Conservation (phyloP, 805 yeast genomes). For the Torulaspora maleeae region DNA sequence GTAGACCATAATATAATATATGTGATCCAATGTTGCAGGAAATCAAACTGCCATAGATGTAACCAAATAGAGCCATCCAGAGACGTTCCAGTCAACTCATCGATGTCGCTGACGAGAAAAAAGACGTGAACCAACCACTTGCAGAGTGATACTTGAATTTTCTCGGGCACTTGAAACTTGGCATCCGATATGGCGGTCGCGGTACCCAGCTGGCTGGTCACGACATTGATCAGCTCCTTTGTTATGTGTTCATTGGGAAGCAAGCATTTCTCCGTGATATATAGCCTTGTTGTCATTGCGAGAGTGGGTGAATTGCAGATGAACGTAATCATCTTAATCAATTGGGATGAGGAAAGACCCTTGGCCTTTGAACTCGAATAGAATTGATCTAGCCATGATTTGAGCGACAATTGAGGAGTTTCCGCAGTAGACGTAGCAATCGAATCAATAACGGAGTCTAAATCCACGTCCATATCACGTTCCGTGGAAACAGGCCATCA, state of each 20-base stretch:
- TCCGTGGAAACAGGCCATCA: background rate
- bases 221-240: slow-evolving; percentile 21
- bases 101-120: slow-evolving; percentile 23
- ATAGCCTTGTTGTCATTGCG: slow-evolving; percentile 18
- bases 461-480: slow-evolving; percentile 2
- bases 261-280: slow-evolving; percentile 27
- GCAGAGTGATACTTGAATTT: slow-evolving; percentile 29
- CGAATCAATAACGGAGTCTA: slow-evolving; percentile 7
- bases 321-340: slow-evolving; percentile 16
- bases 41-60: slow-evolving; percentile 37
- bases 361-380: slow-evolving; percentile 12
- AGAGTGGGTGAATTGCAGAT: slow-evolving; percentile 19
- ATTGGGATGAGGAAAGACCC: slow-evolving; percentile 22
- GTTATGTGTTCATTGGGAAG: slow-evolving; percentile 32
- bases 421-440: slow-evolving; percentile 3
- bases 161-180: slow-evolving; percentile 16
- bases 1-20: slow-evolving; percentile 36
- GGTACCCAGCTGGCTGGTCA: slow-evolving; percentile 34
- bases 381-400: slow-evolving; percentile 13
- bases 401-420: slow-evolving; percentile 10
- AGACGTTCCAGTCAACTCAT: background rate
- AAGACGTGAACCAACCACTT: slow-evolving; percentile 37
- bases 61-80: slow-evolving; percentile 29
- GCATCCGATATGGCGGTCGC: slow-evolving; percentile 21
- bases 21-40: slow-evolving; percentile 34